Percentiles rank a stretch among this genome's conserved stretches.
Conservation (phyloP, 768 basidiomycete genomes). For the Leccinum subtestaceum region DNA sequence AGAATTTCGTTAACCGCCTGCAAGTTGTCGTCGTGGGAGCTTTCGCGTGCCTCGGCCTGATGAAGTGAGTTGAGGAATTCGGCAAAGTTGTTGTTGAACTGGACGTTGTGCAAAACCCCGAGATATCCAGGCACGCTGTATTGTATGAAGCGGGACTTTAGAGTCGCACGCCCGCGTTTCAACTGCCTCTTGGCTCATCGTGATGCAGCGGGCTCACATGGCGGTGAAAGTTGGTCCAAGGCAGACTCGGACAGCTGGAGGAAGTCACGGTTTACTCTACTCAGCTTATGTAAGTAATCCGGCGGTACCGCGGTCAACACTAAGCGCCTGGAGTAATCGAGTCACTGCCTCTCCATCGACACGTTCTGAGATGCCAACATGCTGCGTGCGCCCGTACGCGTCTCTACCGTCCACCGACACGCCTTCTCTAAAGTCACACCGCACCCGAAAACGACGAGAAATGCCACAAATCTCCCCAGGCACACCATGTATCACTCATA, state of each 20-base stretch:
- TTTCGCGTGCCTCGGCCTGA: neutral
- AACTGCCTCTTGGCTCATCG: neutral
- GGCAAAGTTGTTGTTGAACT: neutral
- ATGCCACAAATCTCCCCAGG: neutral
- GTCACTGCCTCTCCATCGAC: neutral
- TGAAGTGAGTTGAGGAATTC: neutral
- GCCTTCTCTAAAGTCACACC: neutral
- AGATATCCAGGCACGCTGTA: neutral
- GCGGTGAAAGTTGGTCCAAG: too few relatives aligned
- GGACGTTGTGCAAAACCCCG: neutral
- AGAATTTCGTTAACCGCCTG: too few relatives aligned
- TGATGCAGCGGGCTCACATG: too few relatives aligned
- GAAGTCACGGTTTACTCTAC: too few relatives aligned
- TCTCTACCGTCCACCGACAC: neutral
- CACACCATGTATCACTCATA: neutral
- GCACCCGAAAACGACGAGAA: neutral
- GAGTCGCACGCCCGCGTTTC: neutral
- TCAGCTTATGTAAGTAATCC: neutral
- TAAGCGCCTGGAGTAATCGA: slow-evolving; percentile 6
- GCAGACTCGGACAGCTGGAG: too few relatives aligned
- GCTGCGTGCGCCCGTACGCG: slow-evolving; percentile 39
- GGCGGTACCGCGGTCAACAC: neutral
- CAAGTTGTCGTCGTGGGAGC: neutral
- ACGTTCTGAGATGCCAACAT: slow-evolving; percentile 45
- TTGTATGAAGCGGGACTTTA: neutral